These are phyloP conservation scores for Carex myosuroides DNA, from an alignment of 176 grass and related monocot species.

Conservation along the genomic window DNA sequence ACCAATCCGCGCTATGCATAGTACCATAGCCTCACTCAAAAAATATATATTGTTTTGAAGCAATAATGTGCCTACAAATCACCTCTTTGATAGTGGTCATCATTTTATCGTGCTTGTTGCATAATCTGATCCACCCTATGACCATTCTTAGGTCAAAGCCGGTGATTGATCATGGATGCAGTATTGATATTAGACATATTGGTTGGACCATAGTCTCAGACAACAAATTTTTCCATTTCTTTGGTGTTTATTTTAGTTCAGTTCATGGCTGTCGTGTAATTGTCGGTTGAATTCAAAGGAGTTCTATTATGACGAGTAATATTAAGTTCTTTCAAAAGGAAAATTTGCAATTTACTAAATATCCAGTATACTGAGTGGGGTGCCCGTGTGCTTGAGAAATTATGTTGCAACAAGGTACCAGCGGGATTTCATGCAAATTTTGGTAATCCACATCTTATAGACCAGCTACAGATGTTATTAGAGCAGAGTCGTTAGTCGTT, in stretches of 20 bases:
- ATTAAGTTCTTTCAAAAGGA: background rate
- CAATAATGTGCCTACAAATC: background rate
- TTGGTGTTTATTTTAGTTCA: background rate
- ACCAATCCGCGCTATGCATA: no score
- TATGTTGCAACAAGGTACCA: background rate
- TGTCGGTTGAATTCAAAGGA: background rate
- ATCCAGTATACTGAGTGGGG: background rate
- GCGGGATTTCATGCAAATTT: background rate
- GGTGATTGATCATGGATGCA: background rate
- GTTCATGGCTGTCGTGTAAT: background rate
- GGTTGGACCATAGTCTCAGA: background rate
- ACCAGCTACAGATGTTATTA: background rate
- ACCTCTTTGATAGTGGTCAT: background rate
- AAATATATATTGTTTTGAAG: background rate
- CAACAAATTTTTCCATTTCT: background rate
- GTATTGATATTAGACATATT: background rate
- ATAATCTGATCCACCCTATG: background rate
- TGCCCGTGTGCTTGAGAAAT: background rate
- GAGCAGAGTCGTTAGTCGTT: background rate
- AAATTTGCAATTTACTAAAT: background rate
- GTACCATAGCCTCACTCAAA: no score
- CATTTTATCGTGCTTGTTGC: background rate
- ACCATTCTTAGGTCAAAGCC: background rate
- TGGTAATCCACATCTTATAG: background rate
- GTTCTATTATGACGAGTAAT: background rate